Evolutionary conservation across 164 flowering plant genomes (phyloP), one percentile per base, ranked within the genome.

Genomic region (Tetrastigma voinierianum): DNA sequence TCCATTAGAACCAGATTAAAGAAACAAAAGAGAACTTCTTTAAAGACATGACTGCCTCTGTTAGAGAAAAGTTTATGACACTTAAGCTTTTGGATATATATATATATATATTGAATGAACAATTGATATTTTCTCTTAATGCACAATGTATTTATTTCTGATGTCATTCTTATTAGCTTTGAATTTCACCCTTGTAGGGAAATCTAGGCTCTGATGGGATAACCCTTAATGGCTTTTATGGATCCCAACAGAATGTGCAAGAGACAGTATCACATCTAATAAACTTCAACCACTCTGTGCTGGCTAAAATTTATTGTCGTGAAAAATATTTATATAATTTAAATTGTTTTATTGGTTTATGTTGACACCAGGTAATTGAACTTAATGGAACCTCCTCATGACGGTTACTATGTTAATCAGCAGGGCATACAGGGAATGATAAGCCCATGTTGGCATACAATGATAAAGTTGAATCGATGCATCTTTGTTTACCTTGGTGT

Each of bases 321-420:
- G n/a, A n/a, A 14, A 2, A 43, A 56, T 4, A 20, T 18, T 6
- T n/a, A 12, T 45, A n/a, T 46, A 21, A 21, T 20, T 56, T 23
- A 21, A 6, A 1, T 53, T 44, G 10, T 16, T 43, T 64, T 40
- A 3, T 25, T 46, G 20, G 16, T 32, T 71, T 48, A 12, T 51
- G 13, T 46, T 57, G 10, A 20, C 43, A 68, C 45, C 74, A 83
- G 85, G 84, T 80, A 82, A 53, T 73, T 86, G 69, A 82, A 91
- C 76, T 68, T 84, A 60, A 90, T 86, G 86, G 88, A 83, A 74
- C 88, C 88, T 57, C 86, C 95, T 0, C 85, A 81, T 58, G 91
- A 87, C 68, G 80, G 75, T 61, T 89, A 77, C 72, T 84, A 74
- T 72, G 85, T 81, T 51, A 71, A 74, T 69, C 88, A 82, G 59